phyloP scores from a whole-genome alignment of 768 basidiomycete genomes.

The Cantharellus cinnabarinus region DNA sequence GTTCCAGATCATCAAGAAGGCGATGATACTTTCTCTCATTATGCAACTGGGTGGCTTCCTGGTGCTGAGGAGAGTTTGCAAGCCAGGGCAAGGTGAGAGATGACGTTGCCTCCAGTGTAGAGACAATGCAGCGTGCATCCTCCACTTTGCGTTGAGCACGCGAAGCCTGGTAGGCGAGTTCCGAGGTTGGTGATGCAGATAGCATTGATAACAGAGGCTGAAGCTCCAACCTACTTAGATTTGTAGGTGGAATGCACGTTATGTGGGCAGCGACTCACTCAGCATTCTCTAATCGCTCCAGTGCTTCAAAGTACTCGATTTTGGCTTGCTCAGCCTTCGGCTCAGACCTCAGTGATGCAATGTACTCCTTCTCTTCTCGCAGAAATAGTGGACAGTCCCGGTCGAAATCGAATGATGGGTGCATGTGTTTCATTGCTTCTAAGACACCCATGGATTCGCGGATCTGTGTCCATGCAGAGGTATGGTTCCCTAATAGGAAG shows the following conservation, averaged over 20 bases:
- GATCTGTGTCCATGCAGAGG: not conserved
- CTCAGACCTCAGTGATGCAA: not conserved
- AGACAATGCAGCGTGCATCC: too few relatives aligned
- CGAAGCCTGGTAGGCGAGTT: too few relatives aligned
- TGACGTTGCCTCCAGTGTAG: too few relatives aligned
- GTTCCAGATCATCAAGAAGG: constrained; percentile 1
- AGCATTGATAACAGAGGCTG: too few relatives aligned
- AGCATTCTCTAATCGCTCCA: not conserved
- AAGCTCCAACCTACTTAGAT: not conserved
- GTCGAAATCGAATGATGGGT: not conserved
- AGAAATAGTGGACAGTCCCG: not conserved
- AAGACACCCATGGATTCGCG: too few relatives aligned
- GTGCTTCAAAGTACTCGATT: not conserved
- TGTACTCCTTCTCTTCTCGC: not conserved
- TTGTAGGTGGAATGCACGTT: not conserved
- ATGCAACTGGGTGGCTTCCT: too few relatives aligned
- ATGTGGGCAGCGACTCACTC: not conserved
- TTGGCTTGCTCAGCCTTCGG: not conserved
- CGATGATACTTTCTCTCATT: not conserved
- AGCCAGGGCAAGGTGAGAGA: too few relatives aligned
- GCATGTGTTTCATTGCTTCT: too few relatives aligned
- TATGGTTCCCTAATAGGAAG: too few relatives aligned
- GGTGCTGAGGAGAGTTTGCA: too few relatives aligned
- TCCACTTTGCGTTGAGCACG: too few relatives aligned
- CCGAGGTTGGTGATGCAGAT: too few relatives aligned